Percentiles rank a stretch among this genome's conserved stretches.
phyloP scores from a whole-genome alignment of 164 flowering plant genomes.

The Vitis cinerea region DNA sequence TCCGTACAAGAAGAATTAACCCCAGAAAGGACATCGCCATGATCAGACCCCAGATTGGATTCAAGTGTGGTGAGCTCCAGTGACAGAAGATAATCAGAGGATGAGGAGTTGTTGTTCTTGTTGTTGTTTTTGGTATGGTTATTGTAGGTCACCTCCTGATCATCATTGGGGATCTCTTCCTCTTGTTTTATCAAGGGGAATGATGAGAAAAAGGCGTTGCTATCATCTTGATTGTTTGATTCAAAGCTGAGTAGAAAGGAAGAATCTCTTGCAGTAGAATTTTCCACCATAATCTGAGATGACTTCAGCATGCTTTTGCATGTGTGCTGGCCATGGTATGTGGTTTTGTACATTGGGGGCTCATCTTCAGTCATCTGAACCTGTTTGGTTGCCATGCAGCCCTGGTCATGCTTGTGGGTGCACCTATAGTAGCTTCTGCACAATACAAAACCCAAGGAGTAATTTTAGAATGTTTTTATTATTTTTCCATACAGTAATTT shows the following conservation, averaged over 20 bases:
- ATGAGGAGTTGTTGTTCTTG: conserved; percentile 3
- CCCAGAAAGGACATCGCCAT: conserved; percentile 25
- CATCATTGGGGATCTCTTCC: not conserved
- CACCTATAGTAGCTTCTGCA: conserved; percentile 59
- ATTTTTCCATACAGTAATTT: too few species aligned
- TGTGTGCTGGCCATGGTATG: conserved; percentile 45
- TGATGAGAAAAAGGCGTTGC: conserved; percentile 7
- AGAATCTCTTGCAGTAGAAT: conserved; percentile 2
- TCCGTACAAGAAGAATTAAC: conserved; percentile 20
- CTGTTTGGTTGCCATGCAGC: conserved; percentile 55
- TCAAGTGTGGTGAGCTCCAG: conserved; percentile 11
- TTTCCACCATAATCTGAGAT: conserved; percentile 19
- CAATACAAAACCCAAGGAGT: not conserved
- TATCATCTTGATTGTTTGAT: not conserved
- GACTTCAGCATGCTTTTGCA: conserved; percentile 25
- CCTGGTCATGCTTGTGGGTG: conserved; percentile 48
- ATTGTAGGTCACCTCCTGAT: too few species aligned
- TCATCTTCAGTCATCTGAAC: conserved; percentile 44
- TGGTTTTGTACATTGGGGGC: conserved; percentile 30
- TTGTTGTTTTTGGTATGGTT: not conserved
- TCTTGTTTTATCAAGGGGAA: conserved; percentile 16
- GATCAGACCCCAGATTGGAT: conserved; percentile 14
- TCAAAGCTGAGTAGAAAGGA: conserved; percentile 25
- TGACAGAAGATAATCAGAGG: conserved; percentile 15
- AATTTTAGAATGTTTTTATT: too few species aligned